Conservation (phyloP, 305 asterid species). For the Euphrasia arctica region DNA sequence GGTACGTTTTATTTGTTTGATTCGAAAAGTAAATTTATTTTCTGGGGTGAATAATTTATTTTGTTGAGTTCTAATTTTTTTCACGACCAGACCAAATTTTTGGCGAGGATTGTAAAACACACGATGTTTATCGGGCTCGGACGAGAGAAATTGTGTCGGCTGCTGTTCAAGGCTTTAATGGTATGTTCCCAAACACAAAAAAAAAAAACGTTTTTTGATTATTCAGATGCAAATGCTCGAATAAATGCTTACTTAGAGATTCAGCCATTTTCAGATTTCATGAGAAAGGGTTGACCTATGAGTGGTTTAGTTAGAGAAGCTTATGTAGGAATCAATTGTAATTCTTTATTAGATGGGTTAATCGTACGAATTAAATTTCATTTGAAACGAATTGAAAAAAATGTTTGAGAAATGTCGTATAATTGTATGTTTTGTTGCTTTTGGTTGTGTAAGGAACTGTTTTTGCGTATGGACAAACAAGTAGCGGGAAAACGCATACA, state of each 20-base stretch:
- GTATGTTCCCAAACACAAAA: conserved; percentile 29
- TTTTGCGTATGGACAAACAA: conserved; percentile 98
- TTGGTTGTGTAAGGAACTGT: conserved; percentile 67
- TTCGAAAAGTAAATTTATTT: no score
- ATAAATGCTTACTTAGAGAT: no score
- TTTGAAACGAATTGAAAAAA: background rate
- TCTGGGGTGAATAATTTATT: no score
- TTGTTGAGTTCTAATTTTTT: no score
- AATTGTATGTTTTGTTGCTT: conserved; percentile 11
- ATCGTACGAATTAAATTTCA: background rate
- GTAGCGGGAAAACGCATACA: conserved; percentile 94
- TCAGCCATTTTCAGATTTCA: no score
- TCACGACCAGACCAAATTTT: conserved; percentile 49
- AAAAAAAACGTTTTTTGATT: background rate
- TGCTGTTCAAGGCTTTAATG: conserved; percentile 80
- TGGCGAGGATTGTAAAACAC: conserved; percentile 62
- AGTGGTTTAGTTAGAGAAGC: no score
- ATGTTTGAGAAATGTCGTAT: conserved; percentile 13
- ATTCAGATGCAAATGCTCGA: background rate
- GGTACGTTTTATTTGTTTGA: conserved; percentile 34
- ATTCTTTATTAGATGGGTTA: background rate
- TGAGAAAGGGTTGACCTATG: no score
- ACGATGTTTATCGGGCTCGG: conserved; percentile 63
- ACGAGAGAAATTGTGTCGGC: conserved; percentile 70
- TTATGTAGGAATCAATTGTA: no score